phyloP scores from a whole-genome alignment of 305 asterid species.

The Rubia occidens region DNA sequence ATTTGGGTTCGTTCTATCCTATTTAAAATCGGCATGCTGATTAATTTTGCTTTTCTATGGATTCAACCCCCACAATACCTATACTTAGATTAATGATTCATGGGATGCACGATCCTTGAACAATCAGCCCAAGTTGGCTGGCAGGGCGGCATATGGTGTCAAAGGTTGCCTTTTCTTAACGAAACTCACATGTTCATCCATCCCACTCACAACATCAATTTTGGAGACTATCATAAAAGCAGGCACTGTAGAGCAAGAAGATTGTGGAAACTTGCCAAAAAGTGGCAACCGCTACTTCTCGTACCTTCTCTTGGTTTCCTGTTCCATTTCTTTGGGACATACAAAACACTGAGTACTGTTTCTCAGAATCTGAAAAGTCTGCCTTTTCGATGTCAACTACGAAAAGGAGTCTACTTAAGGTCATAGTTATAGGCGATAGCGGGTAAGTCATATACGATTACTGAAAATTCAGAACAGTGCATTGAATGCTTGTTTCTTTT shows the following conservation, averaged over 20 bases:
- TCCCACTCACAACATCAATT: background rate
- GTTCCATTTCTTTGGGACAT: background rate
- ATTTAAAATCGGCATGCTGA: too few species aligned
- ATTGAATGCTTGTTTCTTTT: slow-evolving; percentile 11
- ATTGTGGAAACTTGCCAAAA: slow-evolving; percentile 9
- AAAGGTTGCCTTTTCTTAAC: slow-evolving; percentile 3
- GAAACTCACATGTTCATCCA: slow-evolving; percentile 16
- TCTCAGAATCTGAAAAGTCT: background rate
- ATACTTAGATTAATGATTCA: background rate
- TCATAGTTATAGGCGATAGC: slow-evolving; percentile 68
- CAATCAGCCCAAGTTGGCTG: slow-evolving; percentile 10
- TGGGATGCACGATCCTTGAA: slow-evolving; percentile 21
- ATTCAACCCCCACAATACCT: too few species aligned
- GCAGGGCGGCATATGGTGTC: slow-evolving; percentile 9
- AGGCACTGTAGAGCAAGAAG: slow-evolving; percentile 7
- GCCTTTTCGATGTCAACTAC: slow-evolving; percentile 40
- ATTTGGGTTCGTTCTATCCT: too few species aligned
- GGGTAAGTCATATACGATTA: slow-evolving; percentile 30
- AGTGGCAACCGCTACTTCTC: background rate
- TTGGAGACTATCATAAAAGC: background rate
- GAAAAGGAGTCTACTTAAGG: slow-evolving; percentile 58
- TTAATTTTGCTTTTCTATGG: too few species aligned
- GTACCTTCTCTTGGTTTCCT: background rate
- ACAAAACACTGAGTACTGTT: background rate
- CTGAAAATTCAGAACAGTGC: background rate